Conservation (phyloP, 2,329 filamentous ascomycete genomes). For the Dothideomycetes sp. region DNA sequence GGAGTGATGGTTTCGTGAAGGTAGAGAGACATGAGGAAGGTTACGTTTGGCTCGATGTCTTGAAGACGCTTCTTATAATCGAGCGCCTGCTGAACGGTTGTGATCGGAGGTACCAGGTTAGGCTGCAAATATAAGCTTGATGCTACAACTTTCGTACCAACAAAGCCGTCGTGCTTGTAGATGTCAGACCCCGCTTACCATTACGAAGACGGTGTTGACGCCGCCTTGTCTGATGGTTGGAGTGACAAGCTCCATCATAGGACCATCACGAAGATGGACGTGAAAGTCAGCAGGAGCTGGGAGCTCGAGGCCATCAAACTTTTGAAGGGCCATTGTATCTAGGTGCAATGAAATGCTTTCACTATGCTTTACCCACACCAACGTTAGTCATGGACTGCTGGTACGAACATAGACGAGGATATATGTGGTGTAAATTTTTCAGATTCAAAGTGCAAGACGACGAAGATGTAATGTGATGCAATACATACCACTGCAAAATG, state of each 20-base stretch:
- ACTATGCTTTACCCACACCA: no score
- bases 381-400: no score
- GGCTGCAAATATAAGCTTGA: conserved; percentile 26
- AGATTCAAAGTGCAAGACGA: no score
- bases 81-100: conserved; percentile 35
- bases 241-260: conserved; percentile 40
- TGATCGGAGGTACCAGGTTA: conserved; percentile 40
- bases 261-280: conserved; percentile 41
- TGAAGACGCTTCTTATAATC: conserved; percentile 33
- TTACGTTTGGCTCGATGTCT: conserved; percentile 36
- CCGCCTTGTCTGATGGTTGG: conserved; percentile 40
- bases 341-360: no score
- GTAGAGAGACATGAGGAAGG: conserved; percentile 41
- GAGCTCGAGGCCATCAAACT: conserved; percentile 32
- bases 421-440: no score
- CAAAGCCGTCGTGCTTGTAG: no score
- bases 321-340: conserved; percentile 25
- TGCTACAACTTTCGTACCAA: no score
- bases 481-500: no score
- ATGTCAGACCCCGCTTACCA: no score
- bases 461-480: no score
- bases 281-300: conserved; percentile 40
- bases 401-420: no score
- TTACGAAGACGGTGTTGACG: conserved; percentile 43
- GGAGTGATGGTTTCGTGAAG: conserved; percentile 38